Evolutionary conservation across 495 filamentous ascomycete species (phyloP).

Genomic region (Neurospora sp.): DNA sequence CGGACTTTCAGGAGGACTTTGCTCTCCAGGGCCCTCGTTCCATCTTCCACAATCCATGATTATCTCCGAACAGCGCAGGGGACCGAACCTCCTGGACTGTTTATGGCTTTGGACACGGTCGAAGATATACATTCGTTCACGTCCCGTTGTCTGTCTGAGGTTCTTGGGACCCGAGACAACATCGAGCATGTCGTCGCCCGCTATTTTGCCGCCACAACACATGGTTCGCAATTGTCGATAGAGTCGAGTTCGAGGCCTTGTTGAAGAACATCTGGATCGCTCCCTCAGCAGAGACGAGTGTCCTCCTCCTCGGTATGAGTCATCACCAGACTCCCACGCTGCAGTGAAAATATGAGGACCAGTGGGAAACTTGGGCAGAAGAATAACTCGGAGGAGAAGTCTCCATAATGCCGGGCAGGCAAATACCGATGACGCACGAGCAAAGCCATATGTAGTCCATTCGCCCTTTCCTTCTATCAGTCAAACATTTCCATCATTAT

Average conservation of each 20-base stretch:
- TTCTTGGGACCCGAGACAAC: constrained; percentile 52
- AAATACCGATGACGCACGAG: background rate
- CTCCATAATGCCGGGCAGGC: background rate
- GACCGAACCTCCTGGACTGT: constrained; percentile 10
- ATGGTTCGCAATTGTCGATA: constrained; percentile 22
- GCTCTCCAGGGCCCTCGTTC: background rate
- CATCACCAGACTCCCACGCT: constrained; percentile 7
- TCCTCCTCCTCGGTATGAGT: constrained; percentile 21
- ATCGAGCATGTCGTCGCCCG: constrained; percentile 43
- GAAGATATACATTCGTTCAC: constrained; percentile 16
- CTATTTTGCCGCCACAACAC: constrained; percentile 19
- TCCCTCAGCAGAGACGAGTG: constrained; percentile 17
- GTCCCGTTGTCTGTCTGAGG: constrained; percentile 56
- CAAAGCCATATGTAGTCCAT: background rate
- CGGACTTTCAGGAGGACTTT: constrained; percentile 1
- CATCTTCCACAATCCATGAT: constrained; percentile 4
- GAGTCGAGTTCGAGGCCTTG: constrained; percentile 7
- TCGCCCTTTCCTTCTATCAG: background rate
- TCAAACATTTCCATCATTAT: background rate
- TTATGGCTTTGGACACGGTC: constrained; percentile 14
- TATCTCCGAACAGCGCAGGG: constrained; percentile 3
- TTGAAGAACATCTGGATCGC: constrained; percentile 14
- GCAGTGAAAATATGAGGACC: background rate
- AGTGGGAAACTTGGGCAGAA: background rate
- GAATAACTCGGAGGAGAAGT: background rate